These are phyloP conservation scores for Leccinellum rugosiceps DNA, from an alignment of 768 basidiomycete species.

Conservation along the genomic window DNA sequence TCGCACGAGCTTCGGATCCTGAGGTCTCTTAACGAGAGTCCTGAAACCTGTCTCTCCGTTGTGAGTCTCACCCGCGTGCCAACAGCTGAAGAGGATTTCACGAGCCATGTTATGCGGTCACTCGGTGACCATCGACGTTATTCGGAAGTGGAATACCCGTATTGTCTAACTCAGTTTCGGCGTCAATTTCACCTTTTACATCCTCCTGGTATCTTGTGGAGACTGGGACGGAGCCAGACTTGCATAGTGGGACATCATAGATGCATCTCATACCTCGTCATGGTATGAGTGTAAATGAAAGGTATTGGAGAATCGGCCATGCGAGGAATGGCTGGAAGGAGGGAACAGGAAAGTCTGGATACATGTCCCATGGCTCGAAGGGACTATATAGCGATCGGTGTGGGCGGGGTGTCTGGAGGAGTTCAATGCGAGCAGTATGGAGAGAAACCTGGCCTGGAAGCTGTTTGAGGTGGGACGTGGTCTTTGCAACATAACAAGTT, in stretches of 20 bases:
- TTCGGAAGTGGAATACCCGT: no score
- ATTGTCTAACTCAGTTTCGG: not conserved
- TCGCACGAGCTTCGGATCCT: slow-evolving; percentile 8
- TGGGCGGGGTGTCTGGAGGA: not conserved
- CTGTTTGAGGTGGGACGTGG: not conserved
- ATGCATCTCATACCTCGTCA: not conserved
- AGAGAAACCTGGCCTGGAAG: slow-evolving; percentile 7
- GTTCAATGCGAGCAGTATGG: slow-evolving; percentile 1
- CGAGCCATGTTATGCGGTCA: not conserved
- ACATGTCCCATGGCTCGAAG: slow-evolving; percentile 13
- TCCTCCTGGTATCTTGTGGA: not conserved
- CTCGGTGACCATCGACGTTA: not conserved
- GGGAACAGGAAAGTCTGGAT: slow-evolving; percentile 8
- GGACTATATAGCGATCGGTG: slow-evolving; percentile 1
- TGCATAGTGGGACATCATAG: not conserved
- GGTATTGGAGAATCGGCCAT: not conserved
- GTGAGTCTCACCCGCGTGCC: no score
- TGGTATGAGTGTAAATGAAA: slow-evolving; percentile 7
- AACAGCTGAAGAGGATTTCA: not conserved
- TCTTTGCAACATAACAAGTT: no score
- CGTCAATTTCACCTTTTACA: not conserved
- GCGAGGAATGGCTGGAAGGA: slow-evolving; percentile 8
- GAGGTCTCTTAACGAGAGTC: slow-evolving; percentile 1
- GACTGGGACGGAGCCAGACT: not conserved
- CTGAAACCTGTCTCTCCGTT: not conserved